These are phyloP conservation scores for Houttuynia cordata DNA, from an alignment of 164 flowering plant species.

Conservation along the genomic window DNA sequence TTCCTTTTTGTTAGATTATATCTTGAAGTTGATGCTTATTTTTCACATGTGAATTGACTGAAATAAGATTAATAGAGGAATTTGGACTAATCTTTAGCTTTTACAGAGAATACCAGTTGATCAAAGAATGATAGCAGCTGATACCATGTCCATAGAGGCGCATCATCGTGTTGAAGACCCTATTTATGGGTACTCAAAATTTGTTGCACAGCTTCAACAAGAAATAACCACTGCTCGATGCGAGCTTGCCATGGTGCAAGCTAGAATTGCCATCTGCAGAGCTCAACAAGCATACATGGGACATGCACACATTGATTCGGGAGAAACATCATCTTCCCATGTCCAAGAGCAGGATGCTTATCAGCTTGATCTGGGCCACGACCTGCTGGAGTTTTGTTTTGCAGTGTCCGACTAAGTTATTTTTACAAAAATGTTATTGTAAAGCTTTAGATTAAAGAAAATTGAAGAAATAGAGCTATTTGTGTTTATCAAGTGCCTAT, in stretches of 20 bases:
- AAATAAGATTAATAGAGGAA: too few species aligned
- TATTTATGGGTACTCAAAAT: conserved; percentile 24
- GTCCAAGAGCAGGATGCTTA: background rate
- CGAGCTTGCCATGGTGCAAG: conserved; percentile 15
- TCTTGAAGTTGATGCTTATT: background rate
- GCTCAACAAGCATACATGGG: background rate
- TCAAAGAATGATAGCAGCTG: conserved; percentile 20
- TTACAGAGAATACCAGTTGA: conserved; percentile 21
- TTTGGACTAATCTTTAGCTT: too few species aligned
- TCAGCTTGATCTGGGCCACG: background rate
- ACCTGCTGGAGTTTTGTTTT: background rate
- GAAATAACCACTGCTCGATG: conserved; percentile 10
- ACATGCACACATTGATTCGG: background rate
- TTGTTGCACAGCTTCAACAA: conserved; percentile 20
- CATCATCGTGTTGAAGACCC: conserved; percentile 19
- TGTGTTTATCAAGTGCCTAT: too few species aligned
- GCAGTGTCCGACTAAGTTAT: background rate
- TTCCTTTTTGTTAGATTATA: background rate
- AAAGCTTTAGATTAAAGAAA: too few species aligned
- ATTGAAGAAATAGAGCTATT: too few species aligned
- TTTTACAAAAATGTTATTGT: too few species aligned
- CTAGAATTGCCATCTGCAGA: conserved; percentile 10
- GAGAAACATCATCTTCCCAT: background rate
- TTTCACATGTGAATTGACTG: background rate
- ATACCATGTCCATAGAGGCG: conserved; percentile 22